Conservation (phyloP, 129 eudicot genomes). For the Tanacetum coccineum region DNA sequence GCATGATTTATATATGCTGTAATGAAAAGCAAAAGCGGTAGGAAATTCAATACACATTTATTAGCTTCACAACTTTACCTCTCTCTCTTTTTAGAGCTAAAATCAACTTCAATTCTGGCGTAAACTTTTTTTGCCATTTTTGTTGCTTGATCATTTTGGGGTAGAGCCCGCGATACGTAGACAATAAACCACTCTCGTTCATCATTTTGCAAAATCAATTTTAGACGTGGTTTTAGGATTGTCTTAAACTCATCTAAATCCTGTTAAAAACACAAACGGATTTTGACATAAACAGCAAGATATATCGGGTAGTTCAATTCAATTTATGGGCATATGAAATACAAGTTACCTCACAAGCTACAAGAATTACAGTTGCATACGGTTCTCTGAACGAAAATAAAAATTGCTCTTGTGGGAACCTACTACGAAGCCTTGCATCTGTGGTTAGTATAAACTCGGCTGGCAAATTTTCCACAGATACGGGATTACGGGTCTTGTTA, state of each 20-base stretch:
- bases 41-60: not conserved
- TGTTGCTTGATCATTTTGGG: slow-evolving; percentile 89
- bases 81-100: slow-evolving; percentile 95
- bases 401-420: slow-evolving; percentile 93
- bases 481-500: slow-evolving; percentile 93
- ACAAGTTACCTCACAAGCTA: slow-evolving; percentile 83
- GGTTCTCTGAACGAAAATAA: slow-evolving; percentile 96
- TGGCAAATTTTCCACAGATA: slow-evolving; percentile 66
- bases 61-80: slow-evolving; percentile 41
- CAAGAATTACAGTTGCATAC: slow-evolving; percentile 89
- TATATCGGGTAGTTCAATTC: not conserved
- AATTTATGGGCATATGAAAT: slow-evolving; percentile 5
- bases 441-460: slow-evolving; percentile 87
- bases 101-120: slow-evolving; percentile 95
- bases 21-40: slow-evolving; percentile 3
- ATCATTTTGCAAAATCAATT: slow-evolving; percentile 88
- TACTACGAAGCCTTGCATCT: slow-evolving; percentile 93
- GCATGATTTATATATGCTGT: not conserved
- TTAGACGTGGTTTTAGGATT: slow-evolving; percentile 93
- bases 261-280: slow-evolving; percentile 34
- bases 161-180: slow-evolving; percentile 85
- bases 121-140: slow-evolving; percentile 96
- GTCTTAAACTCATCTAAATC: slow-evolving; percentile 98
- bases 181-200: slow-evolving; percentile 98
- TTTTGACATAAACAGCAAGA: not conserved